phyloP scores from a whole-genome alignment of 176 grass and related monocot genomes.

The Triticum dicoccoides region DNA sequence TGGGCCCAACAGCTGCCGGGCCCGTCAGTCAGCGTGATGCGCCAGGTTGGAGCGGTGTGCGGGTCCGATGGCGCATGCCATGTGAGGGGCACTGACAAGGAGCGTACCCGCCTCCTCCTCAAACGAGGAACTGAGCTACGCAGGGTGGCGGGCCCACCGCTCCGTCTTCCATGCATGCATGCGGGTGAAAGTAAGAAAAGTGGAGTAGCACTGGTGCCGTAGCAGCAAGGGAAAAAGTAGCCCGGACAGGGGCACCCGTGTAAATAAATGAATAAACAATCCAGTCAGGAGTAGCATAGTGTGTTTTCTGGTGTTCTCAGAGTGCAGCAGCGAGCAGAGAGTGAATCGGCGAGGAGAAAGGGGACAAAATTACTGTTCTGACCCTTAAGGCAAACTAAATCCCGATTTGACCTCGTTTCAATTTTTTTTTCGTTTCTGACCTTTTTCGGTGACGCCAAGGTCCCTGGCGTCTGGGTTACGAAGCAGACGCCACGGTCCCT shows the following conservation, averaged over 20 bases:
- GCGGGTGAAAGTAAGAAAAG: background rate
- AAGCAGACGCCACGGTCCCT: too few relatives aligned
- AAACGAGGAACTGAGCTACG: background rate
- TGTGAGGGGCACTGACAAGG: slow-evolving; percentile 9
- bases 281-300: background rate
- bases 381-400: too few relatives aligned
- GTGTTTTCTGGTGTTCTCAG: background rate
- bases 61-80: background rate
- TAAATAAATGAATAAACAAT: background rate
- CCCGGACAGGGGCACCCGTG: background rate
- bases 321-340: background rate
- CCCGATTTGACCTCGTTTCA: too few relatives aligned
- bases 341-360: background rate
- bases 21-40: background rate
- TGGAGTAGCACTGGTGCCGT: background rate
- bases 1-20: accelerated
- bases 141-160: background rate
- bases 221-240: background rate
- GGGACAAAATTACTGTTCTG: too few relatives aligned
- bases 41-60: background rate
- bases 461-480: too few relatives aligned
- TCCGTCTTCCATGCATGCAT: background rate
- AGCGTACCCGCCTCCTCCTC: background rate
- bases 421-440: too few relatives aligned
- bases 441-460: too few relatives aligned